Evolutionary conservation across 2,329 filamentous ascomycete genomes (phyloP), one percentile per base, ranked within the genome.

Genomic region (Chalaropsis ovoidea): DNA sequence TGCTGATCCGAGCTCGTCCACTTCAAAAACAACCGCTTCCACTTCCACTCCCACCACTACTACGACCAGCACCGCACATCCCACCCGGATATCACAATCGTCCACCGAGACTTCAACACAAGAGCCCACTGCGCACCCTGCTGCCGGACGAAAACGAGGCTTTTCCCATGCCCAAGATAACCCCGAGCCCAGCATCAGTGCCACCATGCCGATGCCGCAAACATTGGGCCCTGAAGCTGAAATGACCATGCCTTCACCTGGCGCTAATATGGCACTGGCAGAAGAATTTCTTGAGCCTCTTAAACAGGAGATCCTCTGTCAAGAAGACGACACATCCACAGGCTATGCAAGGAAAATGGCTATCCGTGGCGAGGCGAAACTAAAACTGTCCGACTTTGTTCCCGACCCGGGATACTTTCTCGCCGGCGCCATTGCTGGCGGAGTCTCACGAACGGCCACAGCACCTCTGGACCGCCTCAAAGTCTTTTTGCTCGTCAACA

Each of bases 351-450:
- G 17, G n/a, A 39, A 31, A 58, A 19, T 27, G n/a, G 15, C 17
- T 10, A 19, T 22, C 64, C 24, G 45, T 24, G 19, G 19, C 19
- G 73, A 60, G 39, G 24, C 24, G 3, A 7, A 45, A n/a, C 15
- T 49, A 60, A 79, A 75, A 79, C 83, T 86, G 79, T 86, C 83
- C 75, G 79, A 80, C 75, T 81, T 87, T 80, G 80, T 90, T 76
- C 89, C 89, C 76, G 84, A 90, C 85, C 82, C 88, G 95, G 94
- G 94, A 82, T 99, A 97, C 79, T 99, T 97, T 77, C 77, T 95
- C 78, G 94, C 94, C 75, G 94, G 94, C 80, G 94, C 91, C 76
- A 81, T 95, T 74, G 91, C 93, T 75, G 94, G 94, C 75, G 93
- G 91, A 75, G 87, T 96, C 72, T 97, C 93, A 74, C 87, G 94